Conservation (phyloP, 2,329 filamentous ascomycete species). For the Paecilomyces niveus region DNA sequence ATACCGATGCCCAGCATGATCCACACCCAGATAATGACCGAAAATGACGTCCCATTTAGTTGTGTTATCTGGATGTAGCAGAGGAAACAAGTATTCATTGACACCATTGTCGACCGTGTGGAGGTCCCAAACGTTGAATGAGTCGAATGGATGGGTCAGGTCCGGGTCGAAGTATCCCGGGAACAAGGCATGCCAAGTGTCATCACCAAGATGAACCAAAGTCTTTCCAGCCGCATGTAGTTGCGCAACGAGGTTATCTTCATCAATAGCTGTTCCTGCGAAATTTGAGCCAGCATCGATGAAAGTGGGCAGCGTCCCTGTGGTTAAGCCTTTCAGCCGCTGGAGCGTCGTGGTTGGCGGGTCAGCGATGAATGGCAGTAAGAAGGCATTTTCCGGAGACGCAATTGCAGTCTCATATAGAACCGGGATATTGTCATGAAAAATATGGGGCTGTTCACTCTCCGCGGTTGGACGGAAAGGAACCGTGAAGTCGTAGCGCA, state of each 20-base stretch:
- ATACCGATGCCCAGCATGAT: conserved; percentile 94
- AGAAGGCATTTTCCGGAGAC: conserved; percentile 73
- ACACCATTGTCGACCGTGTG: conserved; percentile 97
- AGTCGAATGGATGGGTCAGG: conserved; percentile 84
- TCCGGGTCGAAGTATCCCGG: conserved; percentile 87
- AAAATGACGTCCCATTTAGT: conserved; percentile 88
- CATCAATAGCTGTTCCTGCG: conserved; percentile 87
- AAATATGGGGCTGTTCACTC: conserved; percentile 50
- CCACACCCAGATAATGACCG: conserved; percentile 88
- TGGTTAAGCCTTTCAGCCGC: conserved; percentile 86
- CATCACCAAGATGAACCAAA: conserved; percentile 91
- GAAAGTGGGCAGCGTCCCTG: conserved; percentile 90
- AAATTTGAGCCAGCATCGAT: conserved; percentile 93
- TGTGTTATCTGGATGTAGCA: conserved; percentile 59
- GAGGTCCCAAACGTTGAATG: conserved; percentile 96
- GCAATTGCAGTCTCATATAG: conserved; percentile 73
- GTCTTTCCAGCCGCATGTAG: conserved; percentile 60
- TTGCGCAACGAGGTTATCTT: conserved; percentile 71
- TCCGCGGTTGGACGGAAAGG: conserved; percentile 53
- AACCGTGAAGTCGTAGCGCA: conserved; percentile 94
- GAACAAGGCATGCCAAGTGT: conserved; percentile 93
- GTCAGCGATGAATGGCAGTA: conserved; percentile 93
- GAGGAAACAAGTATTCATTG: conserved; percentile 72
- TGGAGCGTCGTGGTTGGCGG: conserved; percentile 92
- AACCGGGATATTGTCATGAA: conserved; percentile 82